These are phyloP conservation scores for Epichloe glyceriae DNA, from an alignment of 2,329 filamentous ascomycete genomes.

Conservation along the genomic window DNA sequence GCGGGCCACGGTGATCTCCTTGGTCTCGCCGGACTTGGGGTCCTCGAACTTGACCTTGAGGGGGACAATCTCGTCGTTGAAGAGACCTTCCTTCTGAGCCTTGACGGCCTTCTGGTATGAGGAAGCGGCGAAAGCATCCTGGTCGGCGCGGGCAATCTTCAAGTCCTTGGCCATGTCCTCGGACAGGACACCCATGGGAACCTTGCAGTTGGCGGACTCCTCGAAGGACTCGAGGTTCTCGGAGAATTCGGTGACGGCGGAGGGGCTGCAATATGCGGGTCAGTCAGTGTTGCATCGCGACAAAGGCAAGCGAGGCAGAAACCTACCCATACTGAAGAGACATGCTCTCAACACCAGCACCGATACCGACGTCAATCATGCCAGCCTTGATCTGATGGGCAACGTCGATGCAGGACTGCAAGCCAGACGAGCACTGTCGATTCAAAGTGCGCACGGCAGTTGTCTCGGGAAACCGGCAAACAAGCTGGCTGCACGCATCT, in stretches of 20 bases:
- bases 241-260: slow-evolving; percentile 84
- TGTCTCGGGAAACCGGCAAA: slow-evolving; percentile 78
- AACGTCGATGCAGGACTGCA: slow-evolving; percentile 87
- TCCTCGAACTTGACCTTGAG: slow-evolving; percentile 79
- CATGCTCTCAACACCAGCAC: slow-evolving; percentile 96
- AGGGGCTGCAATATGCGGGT: slow-evolving; percentile 39
- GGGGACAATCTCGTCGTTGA: slow-evolving; percentile 82
- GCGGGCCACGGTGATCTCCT: slow-evolving; percentile 66
- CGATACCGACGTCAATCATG: slow-evolving; percentile 92
- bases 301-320: background rate
- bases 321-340: slow-evolving; percentile 74
- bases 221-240: slow-evolving; percentile 71
- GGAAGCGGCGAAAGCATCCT: slow-evolving; percentile 87
- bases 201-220: slow-evolving; percentile 89
- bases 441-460: slow-evolving; percentile 82
- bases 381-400: slow-evolving; percentile 82
- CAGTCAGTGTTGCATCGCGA: background rate
- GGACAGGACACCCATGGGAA: slow-evolving; percentile 87
- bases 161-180: slow-evolving; percentile 90
- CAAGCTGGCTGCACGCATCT: slow-evolving; percentile 85
- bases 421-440: slow-evolving; percentile 84
- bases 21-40: slow-evolving; percentile 77
- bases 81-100: slow-evolving; percentile 80
- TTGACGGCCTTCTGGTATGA: slow-evolving; percentile 83
- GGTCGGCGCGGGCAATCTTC: slow-evolving; percentile 54